A percentile compares a stretch with the other conserved stretches of the same genome.
Evolutionary conservation across 768 basidiomycete species (phyloP).

Genomic region (Mycena capillaripes): DNA sequence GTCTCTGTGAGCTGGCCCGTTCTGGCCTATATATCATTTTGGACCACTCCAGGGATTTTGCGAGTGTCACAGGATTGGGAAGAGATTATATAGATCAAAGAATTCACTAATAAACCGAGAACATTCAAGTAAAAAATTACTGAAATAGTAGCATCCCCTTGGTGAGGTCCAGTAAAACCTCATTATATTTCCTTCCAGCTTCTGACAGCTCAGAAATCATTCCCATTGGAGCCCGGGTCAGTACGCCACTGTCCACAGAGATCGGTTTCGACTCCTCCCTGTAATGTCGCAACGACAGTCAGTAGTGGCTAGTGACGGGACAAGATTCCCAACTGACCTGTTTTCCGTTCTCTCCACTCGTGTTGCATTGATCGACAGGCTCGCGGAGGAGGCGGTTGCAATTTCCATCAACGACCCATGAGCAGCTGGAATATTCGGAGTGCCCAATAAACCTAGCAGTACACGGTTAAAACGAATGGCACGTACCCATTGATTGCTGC

Average conservation of each 20-base stretch:
- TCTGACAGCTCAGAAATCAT: not conserved
- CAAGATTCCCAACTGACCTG: not conserved
- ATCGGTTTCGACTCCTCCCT: constrained; percentile 37
- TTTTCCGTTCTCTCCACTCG: constrained; percentile 30
- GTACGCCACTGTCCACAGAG: constrained; percentile 38
- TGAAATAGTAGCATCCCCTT: no score
- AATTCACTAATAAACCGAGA: no score
- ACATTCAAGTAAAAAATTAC: no score
- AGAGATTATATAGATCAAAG: no score
- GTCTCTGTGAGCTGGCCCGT: no score
- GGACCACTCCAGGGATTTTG: no score
- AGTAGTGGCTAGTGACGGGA: not conserved
- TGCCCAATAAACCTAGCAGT: not conserved
- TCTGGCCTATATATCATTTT: no score
- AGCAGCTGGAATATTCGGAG: no score
- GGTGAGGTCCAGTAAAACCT: no score
- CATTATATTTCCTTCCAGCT: no score
- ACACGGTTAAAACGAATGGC: not conserved
- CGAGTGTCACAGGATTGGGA: no score
- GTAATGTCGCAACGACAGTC: not conserved
- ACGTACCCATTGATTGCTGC: constrained; percentile 4
- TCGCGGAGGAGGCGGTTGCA: constrained; percentile 38
- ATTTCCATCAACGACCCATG: constrained; percentile 35
- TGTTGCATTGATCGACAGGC: constrained; percentile 36
- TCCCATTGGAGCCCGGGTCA: constrained; percentile 2